Conservation (phyloP, 2,329 filamentous ascomycete genomes). For the Colletotrichum tanaceti region DNA sequence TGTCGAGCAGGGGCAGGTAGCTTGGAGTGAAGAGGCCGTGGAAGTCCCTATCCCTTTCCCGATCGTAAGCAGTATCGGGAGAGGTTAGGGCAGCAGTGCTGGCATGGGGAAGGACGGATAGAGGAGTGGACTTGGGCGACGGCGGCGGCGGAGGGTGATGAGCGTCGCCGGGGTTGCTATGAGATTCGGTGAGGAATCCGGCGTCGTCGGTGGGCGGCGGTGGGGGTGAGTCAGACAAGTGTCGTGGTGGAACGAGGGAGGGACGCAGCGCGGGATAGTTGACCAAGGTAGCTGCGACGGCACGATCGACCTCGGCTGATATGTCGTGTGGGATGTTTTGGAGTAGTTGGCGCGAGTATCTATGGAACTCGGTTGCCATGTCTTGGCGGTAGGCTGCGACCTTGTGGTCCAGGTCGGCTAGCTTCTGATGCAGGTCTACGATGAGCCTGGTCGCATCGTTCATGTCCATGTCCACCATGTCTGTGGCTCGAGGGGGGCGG, state of each 20-base stretch:
- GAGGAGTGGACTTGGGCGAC: constrained; percentile 33
- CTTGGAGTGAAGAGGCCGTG: constrained; percentile 72
- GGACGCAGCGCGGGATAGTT: constrained; percentile 60
- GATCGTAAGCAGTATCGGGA: constrained; percentile 45
- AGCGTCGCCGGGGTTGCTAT: constrained; percentile 19
- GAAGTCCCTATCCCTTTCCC: constrained; percentile 69
- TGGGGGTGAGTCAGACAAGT: constrained; percentile 51
- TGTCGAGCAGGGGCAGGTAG: constrained; percentile 71
- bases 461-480: constrained; percentile 52
- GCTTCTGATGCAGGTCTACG: constrained; percentile 64
- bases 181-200: constrained; percentile 17
- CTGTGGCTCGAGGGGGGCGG: constrained; percentile 32
- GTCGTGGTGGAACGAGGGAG: constrained; percentile 46
- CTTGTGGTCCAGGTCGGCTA: constrained; percentile 67
- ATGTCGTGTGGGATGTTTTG: constrained; percentile 59
- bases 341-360: constrained; percentile 64
- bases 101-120: constrained; percentile 31
- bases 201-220: constrained; percentile 43
- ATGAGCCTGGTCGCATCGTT: constrained; percentile 62
- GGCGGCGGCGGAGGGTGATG: constrained; percentile 20
- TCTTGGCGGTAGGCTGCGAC: constrained; percentile 68
- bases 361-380: constrained; percentile 67
- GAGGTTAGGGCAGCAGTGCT: constrained; percentile 32
- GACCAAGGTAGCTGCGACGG: constrained; percentile 58
- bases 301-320: constrained; percentile 58